Evolutionary conservation across 83 land plant genomes (phyloP).

Genomic region (Isoetes engelmannii): DNA sequence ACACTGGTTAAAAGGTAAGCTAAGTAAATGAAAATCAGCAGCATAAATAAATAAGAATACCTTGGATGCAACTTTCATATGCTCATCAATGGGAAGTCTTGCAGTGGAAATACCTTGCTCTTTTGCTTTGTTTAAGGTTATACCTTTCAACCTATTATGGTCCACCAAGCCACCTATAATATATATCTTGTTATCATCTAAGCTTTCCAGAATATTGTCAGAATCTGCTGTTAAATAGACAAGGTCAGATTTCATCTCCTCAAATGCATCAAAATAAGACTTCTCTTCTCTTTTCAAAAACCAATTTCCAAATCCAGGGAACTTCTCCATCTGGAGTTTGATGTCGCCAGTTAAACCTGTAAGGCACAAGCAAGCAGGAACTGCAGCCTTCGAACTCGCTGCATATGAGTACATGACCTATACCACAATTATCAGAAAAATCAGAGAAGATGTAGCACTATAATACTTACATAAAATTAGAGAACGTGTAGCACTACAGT

Average conservation of each 20-base stretch:
- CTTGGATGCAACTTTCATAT: constrained; percentile 53
- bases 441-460: constrained; percentile 18
- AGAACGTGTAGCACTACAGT: not conserved
- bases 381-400: constrained; percentile 56
- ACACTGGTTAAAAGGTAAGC: too few species aligned
- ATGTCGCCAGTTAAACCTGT: constrained; percentile 83
- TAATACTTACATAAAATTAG: not conserved
- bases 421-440: constrained; percentile 7
- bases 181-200: constrained; percentile 68
- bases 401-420: constrained; percentile 98
- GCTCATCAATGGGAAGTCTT: constrained; percentile 67
- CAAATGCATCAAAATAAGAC: constrained; percentile 71
- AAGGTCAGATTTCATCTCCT: constrained; percentile 59
- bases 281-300: constrained; percentile 59
- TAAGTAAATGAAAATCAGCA: too few species aligned
- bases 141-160: constrained; percentile 76
- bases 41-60: too few species aligned
- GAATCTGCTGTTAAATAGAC: constrained; percentile 96
- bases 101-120: constrained; percentile 83
- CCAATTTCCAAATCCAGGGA: constrained; percentile 88
- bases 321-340: constrained; percentile 43
- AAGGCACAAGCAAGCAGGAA: constrained; percentile 69
- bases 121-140: constrained; percentile 74
- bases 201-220: constrained; percentile 54
- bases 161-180: constrained; percentile 92